phyloP scores from a whole-genome alignment of 192 early-diverging fungal species.

The Lobulomyces angularis region DNA sequence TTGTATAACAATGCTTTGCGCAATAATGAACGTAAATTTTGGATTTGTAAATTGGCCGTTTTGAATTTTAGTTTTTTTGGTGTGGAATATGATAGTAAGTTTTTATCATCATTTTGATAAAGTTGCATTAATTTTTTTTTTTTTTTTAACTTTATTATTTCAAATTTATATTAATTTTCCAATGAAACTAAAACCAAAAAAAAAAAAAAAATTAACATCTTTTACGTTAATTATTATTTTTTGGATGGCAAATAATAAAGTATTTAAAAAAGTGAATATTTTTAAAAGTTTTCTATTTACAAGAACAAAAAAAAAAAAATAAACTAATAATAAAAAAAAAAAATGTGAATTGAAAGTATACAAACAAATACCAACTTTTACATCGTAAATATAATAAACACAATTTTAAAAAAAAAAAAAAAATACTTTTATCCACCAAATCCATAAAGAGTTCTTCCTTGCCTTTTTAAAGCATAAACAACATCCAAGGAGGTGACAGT shows the following conservation, averaged over 20 bases:
- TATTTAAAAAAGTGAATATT: neutral
- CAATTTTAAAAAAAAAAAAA: conserved; percentile 5
- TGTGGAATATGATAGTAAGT: too few relatives aligned
- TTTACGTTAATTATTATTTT: neutral
- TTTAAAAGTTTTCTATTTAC: conserved; percentile 22
- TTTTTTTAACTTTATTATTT: conserved; percentile 25
- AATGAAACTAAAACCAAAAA: conserved; percentile 2
- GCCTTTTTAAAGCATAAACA: conserved; percentile 95
- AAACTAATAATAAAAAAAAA: too few relatives aligned
- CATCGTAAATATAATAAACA: neutral
- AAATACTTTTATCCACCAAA: conserved; percentile 65
- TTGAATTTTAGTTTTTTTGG: too few relatives aligned
- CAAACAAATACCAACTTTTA: conserved; percentile 23
- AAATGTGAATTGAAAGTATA: conserved; percentile 41
- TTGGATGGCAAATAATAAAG: neutral
- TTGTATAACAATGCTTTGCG: too few relatives aligned
- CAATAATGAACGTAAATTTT: too few relatives aligned
- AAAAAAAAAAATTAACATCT: neutral
- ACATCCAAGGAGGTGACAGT: conserved; percentile 99
- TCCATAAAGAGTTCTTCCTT: conserved; percentile 88
- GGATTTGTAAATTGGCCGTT: too few relatives aligned
- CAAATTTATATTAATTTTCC: conserved; percentile 33
- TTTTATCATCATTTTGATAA: too few relatives aligned
- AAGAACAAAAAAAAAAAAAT: too few relatives aligned
- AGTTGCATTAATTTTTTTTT: conserved; percentile 24